Conservation (phyloP, 129 eudicot genomes). For the Gnaphalium uliginosum region DNA sequence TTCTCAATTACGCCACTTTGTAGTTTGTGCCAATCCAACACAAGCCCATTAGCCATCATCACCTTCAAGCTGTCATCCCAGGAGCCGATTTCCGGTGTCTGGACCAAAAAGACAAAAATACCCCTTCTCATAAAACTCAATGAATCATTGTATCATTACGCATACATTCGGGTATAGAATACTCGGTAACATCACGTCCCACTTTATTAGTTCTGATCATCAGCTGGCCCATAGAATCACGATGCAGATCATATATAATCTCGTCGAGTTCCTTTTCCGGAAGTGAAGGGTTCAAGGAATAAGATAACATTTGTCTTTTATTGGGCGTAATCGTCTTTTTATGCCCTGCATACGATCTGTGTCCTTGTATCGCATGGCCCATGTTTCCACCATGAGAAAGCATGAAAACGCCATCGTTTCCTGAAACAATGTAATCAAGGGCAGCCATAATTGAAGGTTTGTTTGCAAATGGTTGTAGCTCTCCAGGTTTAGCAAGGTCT, state of each 20-base stretch:
- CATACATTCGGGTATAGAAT: constrained; percentile 96
- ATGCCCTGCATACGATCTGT: constrained; percentile 92
- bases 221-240: constrained; percentile 89
- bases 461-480: constrained; percentile 65
- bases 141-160: constrained; percentile 42
- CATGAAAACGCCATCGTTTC: constrained; percentile 61
- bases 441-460: constrained; percentile 89
- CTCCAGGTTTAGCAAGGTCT: constrained; percentile 82
- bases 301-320: constrained; percentile 78
- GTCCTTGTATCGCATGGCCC: constrained; percentile 85
- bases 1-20: background rate
- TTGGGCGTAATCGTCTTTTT: constrained; percentile 88
- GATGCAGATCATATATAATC: constrained; percentile 68
- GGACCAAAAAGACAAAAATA: background rate
- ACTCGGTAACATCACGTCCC: constrained; percentile 88
- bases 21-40: constrained; percentile 8
- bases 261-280: constrained; percentile 63
- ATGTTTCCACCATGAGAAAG: constrained; percentile 99
- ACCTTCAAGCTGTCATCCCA: constrained; percentile 20
- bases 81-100: constrained; percentile 13
- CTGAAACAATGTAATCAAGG: constrained; percentile 63
- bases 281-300: constrained; percentile 68
- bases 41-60: constrained; percentile 8
- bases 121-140: background rate
- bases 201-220: constrained; percentile 65